Conservation (phyloP, 176 grass and related monocot genomes). For the Dactylis glomerata region DNA sequence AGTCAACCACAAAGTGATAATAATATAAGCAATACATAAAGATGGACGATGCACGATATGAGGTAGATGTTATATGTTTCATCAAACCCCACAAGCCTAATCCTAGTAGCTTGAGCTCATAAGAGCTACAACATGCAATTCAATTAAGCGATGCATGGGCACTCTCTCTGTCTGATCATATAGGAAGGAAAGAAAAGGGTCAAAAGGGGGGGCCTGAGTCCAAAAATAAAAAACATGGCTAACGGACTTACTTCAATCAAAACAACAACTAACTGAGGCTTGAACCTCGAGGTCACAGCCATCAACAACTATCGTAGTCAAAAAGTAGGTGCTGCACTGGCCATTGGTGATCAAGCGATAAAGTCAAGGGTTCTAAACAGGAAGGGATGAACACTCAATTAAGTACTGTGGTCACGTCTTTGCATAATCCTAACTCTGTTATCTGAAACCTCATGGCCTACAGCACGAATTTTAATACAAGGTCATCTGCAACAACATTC, state of each 20-base stretch:
- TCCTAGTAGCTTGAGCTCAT: background rate
- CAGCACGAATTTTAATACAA: background rate
- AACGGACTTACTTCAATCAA: background rate
- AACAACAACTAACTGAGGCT: background rate
- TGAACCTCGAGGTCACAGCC: background rate
- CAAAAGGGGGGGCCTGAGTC: background rate
- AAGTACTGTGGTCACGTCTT: background rate
- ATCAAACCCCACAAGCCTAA: background rate
- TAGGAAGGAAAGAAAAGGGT: background rate
- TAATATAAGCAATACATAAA: background rate
- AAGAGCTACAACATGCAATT: conserved; percentile 1
- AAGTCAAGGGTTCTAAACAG: background rate
- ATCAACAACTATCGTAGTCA: background rate
- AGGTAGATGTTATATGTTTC: background rate
- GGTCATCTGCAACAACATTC: background rate
- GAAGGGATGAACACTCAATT: background rate
- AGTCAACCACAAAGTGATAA: background rate
- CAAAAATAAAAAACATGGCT: background rate
- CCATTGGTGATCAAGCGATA: background rate
- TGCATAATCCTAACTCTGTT: background rate
- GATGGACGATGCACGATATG: background rate
- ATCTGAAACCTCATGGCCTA: conserved; percentile 17
- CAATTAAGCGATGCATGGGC: background rate
- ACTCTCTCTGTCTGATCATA: background rate
- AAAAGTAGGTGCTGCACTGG: background rate